Evolutionary conservation across 2,329 filamentous ascomycete genomes (phyloP), one percentile per base, ranked within the genome.

Genomic region (Aspergillus sp.): DNA sequence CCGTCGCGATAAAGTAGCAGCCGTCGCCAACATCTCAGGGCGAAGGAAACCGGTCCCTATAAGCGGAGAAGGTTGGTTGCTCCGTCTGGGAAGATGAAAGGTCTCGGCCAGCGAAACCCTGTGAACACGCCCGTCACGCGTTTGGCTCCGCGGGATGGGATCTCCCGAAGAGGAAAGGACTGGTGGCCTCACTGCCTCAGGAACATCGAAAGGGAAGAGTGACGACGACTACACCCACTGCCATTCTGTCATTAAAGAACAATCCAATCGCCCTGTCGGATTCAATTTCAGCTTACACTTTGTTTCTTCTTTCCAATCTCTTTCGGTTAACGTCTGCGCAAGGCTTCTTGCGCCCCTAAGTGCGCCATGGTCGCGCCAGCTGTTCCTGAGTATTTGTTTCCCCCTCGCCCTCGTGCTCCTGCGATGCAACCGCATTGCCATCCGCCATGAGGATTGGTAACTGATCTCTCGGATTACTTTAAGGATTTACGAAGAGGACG

Each of bases 401-500:
- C 64, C 60, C 55, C 56, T 58, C 49, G 26, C 30, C 39, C 55
- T 55, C 60, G 64, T 70, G 66, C 67, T 65, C 65, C 65, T 60
- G 61, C 58, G 61, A 60, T 61, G 57, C 62, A 56, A 63, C 60
- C 53, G 49, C 56, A 57, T 62, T 64, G 62, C 58, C 49, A 36
- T 48, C 59, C 48, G 39, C 51, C 39, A 41, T 22, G 48, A 58
- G 38, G 36, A 24, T 36, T 18, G 55, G 38, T 55, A 26, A 58
- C 64, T 73, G 47, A 73, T 64, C 34, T 43, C 34, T 48, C 30
- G 32, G 32, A n/a, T 50, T 55, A 55, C 20, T 15, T 48, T 12
- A 54, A 98, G 95, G 78, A 88, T 99, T 69, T 93, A 93, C 68
- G 95, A 99, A 79, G 92, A 97, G 77, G 85, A 95, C 63, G 84